A percentile compares a stretch with the other conserved stretches of the same genome.
Evolutionary conservation across 2,329 filamentous ascomycete species (phyloP).

Genomic region (Colletotrichum scovillei): DNA sequence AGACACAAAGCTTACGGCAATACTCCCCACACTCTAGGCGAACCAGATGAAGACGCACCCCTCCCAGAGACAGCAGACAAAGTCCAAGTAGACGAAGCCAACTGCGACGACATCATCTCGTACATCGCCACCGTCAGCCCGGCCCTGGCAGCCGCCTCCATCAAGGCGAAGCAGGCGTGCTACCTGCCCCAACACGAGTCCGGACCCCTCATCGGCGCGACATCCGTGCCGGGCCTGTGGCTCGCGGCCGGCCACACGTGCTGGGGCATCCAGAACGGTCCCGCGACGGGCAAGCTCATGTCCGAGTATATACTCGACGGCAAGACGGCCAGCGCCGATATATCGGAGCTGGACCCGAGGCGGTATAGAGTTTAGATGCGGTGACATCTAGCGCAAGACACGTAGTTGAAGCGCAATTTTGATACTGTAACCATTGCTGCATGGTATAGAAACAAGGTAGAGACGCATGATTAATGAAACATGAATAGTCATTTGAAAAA

Average conservation of each 20-base stretch:
- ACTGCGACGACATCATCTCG: conserved; percentile 87
- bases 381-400: neutral
- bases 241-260: conserved; percentile 94
- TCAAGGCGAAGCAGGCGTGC: conserved; percentile 87
- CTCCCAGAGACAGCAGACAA: conserved; percentile 81
- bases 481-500: neutral
- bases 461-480: neutral
- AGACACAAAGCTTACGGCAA: neutral
- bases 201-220: conserved; percentile 82
- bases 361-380: conserved; percentile 64
- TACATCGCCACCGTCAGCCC: conserved; percentile 77
- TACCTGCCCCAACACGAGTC: conserved; percentile 85
- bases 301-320: conserved; percentile 84
- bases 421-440: too few species aligned
- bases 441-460: neutral
- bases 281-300: conserved; percentile 85
- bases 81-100: conserved; percentile 78
- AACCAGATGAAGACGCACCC: conserved; percentile 81
- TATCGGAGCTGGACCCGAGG: conserved; percentile 75
- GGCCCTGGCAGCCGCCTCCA: conserved; percentile 73
- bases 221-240: conserved; percentile 78
- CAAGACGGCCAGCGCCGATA: conserved; percentile 72
- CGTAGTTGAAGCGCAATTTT: neutral
- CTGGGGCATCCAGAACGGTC: conserved; percentile 98
- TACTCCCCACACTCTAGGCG: conserved; percentile 54